Evolutionary conservation across 2,329 filamentous ascomycete species (phyloP), one percentile per base, ranked within the genome.

Genomic region (Emmonsiellopsis sp.): DNA sequence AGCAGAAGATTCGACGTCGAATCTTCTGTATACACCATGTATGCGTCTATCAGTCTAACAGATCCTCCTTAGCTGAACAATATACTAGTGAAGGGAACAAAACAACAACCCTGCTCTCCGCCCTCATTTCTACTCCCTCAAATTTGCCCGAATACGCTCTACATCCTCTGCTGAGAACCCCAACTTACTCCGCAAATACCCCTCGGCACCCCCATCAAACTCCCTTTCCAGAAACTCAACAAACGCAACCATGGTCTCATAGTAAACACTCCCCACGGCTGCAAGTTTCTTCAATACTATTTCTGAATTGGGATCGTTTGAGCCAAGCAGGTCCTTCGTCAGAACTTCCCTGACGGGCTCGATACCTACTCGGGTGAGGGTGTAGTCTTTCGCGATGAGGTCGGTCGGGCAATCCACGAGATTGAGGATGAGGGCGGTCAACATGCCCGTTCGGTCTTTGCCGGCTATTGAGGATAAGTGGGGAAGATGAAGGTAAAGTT

Each of bases 371-470:
- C 65, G 59, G 9, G 59, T 62, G 34, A 61, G 55, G 13, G 54
- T 53, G 31, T 58, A 59, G 20, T 58, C 58, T 31, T 52, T 16
- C 5, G 51, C 56, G 38, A 83, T 84, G n/a, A 87, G 76, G 30
- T 79, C 72, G 56, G 82, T 76, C 1, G 76, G 68, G 0, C 87
- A 82, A 5, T 82, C 82, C 8, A 81, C 81, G 30, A 88, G 73
- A 32, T 78, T 70, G 32, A 88, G 74, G 7, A 90, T 65, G 37
- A 91, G 61, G 2, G 84, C 86, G 46, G 81, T 79, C 38, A 89
- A 69, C 4, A 90, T 76, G 2, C 86, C 87, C 0, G 87, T 90
- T 37, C 86, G 76, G 66, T 90, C 87, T 68, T 90, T 91, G 9
- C 87, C 87, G 10, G 37, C 55, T 57, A 42, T 26, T 10, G 11